Conservation (phyloP, 2,329 filamentous ascomycete genomes). For the Diplocarpon rosae region DNA sequence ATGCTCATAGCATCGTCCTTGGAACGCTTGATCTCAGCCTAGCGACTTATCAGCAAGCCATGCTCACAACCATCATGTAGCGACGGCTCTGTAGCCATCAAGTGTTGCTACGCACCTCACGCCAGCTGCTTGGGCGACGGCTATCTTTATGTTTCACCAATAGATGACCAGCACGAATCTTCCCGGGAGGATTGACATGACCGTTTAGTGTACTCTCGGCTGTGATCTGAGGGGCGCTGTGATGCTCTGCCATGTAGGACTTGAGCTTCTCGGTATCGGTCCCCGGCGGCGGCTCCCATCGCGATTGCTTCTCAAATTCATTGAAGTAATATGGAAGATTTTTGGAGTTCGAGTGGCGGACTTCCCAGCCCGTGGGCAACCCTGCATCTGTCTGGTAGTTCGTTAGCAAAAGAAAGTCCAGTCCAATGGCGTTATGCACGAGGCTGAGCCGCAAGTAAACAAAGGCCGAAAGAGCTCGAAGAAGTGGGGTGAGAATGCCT, state of each 20-base stretch:
- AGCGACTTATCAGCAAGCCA: slow-evolving; percentile 7
- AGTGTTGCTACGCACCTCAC: slow-evolving; percentile 43
- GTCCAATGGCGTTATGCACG: slow-evolving; percentile 2
- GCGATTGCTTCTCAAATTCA: slow-evolving; percentile 69
- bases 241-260: slow-evolving; percentile 81
- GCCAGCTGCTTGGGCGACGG: slow-evolving; percentile 85
- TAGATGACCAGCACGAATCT: slow-evolving; percentile 87
- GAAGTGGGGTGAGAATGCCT: neutral
- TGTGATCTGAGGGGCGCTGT: slow-evolving; percentile 48
- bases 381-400: slow-evolving; percentile 57
- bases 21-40: slow-evolving; percentile 71
- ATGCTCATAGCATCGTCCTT: slow-evolving; percentile 80
- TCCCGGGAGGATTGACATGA: slow-evolving; percentile 47
- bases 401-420: slow-evolving; percentile 8
- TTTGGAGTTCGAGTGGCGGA: slow-evolving; percentile 96
- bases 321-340: slow-evolving; percentile 99
- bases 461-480: slow-evolving; percentile 6
- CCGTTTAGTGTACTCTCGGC: slow-evolving; percentile 27
- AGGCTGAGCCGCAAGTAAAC: slow-evolving; percentile 13
- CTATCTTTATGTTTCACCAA: slow-evolving; percentile 89
- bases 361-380: slow-evolving; percentile 81
- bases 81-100: neutral
- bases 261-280: slow-evolving; percentile 91
- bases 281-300: slow-evolving; percentile 85
- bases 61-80: neutral